Base-by-base conservation (phyloP, 164 flowering plant species). In the Sedum album region DNA sequence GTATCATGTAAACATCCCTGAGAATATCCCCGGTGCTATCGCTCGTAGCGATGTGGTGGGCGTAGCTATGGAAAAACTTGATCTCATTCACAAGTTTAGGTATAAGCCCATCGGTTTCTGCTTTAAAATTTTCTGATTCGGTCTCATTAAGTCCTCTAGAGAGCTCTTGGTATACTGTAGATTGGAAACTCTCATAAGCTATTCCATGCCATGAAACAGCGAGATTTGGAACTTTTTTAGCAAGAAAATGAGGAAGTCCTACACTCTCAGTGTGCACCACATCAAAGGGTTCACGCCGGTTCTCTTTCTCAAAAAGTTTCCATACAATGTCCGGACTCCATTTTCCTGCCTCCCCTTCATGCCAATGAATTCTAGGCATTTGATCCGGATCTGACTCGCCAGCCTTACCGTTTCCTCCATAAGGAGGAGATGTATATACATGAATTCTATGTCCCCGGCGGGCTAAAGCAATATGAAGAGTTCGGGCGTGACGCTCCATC, bases 131-230 rank as follows among this genome's bases (percentile, higher is more conserved):
- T n/a, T n/a, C n/a, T 0, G 84, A 61, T 46, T 44, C 74, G 0
- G 74, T 65, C 31, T 82, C 88, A 14, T 82, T 75, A 26, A 87
- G 82, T 6, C 38, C 42, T n/a, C 88, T 71, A 48, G 79, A 48
- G 23, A 87, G 78, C 30, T 91, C 95, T 60, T 84, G 94, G 60
- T 82, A 79, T 76, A 91, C 84, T 70, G 87, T 88, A 1, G 93
- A 81, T 68, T 88, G 91, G 65, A 88, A 74, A 42, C 86, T 73
- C 67, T 88, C 97, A 63, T 87, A 91, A 9, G 89, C 97, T 66
- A 91, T 88, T 42, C 95, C 95, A 70, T 88, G 97, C 97, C 95
- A 91, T 38, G 76, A 74, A 36, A 82, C 95, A 15, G 81, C 94
- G 0, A 91, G 66, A 66, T 84, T 85, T 1, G 77, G 57, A 4